These are phyloP conservation scores for Cadophora gregata DNA, from an alignment of 2,329 filamentous ascomycete species.

Conservation along the genomic window DNA sequence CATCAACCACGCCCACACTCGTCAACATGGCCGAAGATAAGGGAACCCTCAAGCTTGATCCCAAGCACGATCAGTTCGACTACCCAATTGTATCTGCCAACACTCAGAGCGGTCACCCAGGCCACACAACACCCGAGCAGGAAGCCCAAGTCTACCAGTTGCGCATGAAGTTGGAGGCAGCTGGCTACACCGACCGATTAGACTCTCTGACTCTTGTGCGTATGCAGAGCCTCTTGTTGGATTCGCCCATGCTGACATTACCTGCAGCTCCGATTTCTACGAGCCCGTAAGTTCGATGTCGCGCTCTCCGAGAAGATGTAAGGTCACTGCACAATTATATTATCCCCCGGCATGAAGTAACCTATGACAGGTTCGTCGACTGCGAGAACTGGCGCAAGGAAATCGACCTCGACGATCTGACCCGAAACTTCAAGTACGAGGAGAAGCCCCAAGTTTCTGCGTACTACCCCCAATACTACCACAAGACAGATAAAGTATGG, in stretches of 20 bases:
- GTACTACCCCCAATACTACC: slow-evolving; percentile 98
- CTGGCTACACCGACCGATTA: slow-evolving; percentile 81
- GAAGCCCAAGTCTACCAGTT: slow-evolving; percentile 90
- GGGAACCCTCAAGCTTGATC: slow-evolving; percentile 61
- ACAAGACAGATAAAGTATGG: slow-evolving; percentile 87
- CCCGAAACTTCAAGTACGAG: slow-evolving; percentile 82
- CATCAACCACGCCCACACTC: slow-evolving; percentile 3
- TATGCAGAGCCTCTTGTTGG: slow-evolving; percentile 16
- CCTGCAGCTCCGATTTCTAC: slow-evolving; percentile 81
- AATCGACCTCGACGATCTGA: slow-evolving; percentile 81
- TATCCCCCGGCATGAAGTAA: slow-evolving; percentile 28
- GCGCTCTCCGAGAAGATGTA: slow-evolving; percentile 86
- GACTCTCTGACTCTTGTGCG: slow-evolving; percentile 90
- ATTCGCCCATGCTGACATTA: slow-evolving; percentile 17
- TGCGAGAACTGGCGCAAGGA: slow-evolving; percentile 91
- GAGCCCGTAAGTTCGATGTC: slow-evolving; percentile 95
- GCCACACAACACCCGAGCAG: slow-evolving; percentile 84
- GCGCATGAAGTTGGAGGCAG: slow-evolving; percentile 80
- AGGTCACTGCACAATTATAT: slow-evolving; percentile 45
- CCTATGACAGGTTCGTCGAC: slow-evolving; percentile 76
- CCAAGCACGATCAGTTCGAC: slow-evolving; percentile 97
- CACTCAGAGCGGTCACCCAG: slow-evolving; percentile 78
- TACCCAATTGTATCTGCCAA: slow-evolving; percentile 81
- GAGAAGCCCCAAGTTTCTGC: slow-evolving; percentile 85
- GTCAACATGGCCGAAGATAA: slow-evolving; percentile 39